Conservation (phyloP, 257 asterid species). For the Solanum pinnatisectum region DNA sequence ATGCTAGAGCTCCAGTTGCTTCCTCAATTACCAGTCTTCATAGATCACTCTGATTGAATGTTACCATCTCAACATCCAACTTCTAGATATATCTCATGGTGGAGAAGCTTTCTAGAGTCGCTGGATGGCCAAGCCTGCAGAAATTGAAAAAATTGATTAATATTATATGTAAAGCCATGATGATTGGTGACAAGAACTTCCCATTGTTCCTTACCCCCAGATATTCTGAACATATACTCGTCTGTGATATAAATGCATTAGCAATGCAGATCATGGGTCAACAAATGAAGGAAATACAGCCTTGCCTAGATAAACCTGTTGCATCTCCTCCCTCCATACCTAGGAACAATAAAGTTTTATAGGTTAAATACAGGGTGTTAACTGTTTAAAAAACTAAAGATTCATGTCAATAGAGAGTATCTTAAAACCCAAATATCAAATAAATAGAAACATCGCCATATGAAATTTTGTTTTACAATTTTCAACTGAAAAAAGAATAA, state of each 20-base stretch:
- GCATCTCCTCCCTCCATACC: conserved; percentile 98
- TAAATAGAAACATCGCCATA: background rate
- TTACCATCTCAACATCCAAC: background rate
- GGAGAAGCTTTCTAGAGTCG: background rate
- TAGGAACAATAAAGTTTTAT: conserved; percentile 8
- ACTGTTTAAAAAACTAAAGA: background rate
- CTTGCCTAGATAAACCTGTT: conserved; percentile 71
- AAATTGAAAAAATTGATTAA: background rate
- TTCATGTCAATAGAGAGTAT: background rate
- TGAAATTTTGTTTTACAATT: background rate
- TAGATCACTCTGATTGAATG: background rate
- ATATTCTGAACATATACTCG: background rate
- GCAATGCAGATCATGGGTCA: conserved; percentile 43
- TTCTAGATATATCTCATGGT: background rate
- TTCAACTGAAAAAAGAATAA: background rate
- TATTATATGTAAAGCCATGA: background rate
- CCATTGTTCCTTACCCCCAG: background rate
- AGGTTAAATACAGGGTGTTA: background rate
- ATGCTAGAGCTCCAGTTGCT: background rate
- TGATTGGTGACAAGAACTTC: background rate
- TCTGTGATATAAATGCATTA: background rate
- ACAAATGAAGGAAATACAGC: conserved; percentile 45
- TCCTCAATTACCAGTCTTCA: background rate
- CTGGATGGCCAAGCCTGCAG: background rate
- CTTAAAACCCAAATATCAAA: background rate